Base-by-base conservation (phyloP, 257 asterid genomes). In the Fraxinus pennsylvanica region DNA sequence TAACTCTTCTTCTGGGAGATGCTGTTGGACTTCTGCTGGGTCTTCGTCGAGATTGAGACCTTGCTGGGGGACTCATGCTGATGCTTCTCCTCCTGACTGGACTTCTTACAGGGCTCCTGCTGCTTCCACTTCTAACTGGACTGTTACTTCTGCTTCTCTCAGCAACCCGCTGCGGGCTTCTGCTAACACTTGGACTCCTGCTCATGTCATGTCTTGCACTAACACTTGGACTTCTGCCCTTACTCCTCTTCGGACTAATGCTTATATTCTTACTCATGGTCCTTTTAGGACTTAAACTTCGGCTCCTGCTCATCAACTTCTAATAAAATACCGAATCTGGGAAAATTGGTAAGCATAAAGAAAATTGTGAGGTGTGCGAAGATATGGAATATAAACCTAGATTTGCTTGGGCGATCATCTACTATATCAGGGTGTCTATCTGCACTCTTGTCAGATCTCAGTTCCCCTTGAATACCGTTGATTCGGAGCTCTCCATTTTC, bases 261-360 rank as follows among this genome's bases (percentile, higher is more conserved):
- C 99, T 95, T 96, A 90, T 91, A 85, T 98, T 95, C 92, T 89
- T 89, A 76, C 93, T 93, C 88, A 74, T 39, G 71, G 90, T 54
- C 74, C 89, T 85, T 78, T 81, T 71, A 77, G 93, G 97, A 82
- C 94, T 92, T 45, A 75, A 2, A 84, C 97, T 96, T 81, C 88
- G 87, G 83, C 97, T 92, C 94, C 98, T 94, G 95, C 80, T 71
- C 80, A 78, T 73, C 80, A 81, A 81, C 81, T 43, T 74, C 61
- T 72, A 83, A 71, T 86, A 65, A 80, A 81, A 86, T 54, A 77
- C 75, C 72, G 78, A 65, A 73, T 67, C 81, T 67, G 67, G 35
- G 54, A 76, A 75, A 80, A 78, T 85, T 74, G 89, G 69, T 73
- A 84, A 82, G 80, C 84, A 84, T 39, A 82, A 81, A 76, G 33